phyloP scores from a whole-genome alignment of 2,329 filamentous ascomycete species.

The Trichophaea hybrida region DNA sequence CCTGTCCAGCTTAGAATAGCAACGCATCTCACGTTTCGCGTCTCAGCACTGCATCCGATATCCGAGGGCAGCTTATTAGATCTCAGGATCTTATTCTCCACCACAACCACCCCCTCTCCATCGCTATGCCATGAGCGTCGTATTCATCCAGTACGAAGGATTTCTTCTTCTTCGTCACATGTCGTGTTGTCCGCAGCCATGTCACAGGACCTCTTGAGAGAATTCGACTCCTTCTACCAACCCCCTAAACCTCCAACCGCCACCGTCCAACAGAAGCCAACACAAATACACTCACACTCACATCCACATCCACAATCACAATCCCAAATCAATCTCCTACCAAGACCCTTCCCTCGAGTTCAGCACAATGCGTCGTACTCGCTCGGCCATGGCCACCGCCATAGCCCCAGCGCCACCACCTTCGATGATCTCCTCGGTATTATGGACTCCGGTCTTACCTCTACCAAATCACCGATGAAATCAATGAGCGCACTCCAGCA shows the following conservation, averaged over 20 bases:
- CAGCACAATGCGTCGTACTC: background rate
- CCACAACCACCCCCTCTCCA: too few relatives aligned
- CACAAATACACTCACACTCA: background rate
- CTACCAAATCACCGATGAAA: background rate
- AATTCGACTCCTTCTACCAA: conserved; percentile 14
- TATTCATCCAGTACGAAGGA: too few relatives aligned
- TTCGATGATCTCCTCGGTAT: conserved; percentile 22
- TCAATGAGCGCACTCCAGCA: background rate
- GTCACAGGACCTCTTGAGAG: conserved; percentile 23
- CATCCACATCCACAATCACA: background rate
- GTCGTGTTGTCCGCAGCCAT: background rate
- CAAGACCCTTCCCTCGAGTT: background rate
- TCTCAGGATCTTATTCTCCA: too few relatives aligned
- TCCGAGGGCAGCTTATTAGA: too few relatives aligned
- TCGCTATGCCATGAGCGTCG: too few relatives aligned
- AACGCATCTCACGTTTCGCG: too few relatives aligned
- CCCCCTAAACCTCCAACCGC: background rate
- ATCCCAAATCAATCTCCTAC: background rate
- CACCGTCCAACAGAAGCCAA: background rate
- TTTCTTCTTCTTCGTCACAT: too few relatives aligned
- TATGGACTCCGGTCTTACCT: background rate
- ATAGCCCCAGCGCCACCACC: conserved; percentile 11
- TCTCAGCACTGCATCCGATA: too few relatives aligned
- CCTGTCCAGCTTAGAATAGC: too few relatives aligned
- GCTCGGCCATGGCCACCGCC: background rate